Percentiles rank a stretch among this genome's conserved stretches.
These are phyloP conservation scores for Angomonas ambiguus DNA, from an alignment of 208 protist genomes.

Conservation along the genomic window DNA sequence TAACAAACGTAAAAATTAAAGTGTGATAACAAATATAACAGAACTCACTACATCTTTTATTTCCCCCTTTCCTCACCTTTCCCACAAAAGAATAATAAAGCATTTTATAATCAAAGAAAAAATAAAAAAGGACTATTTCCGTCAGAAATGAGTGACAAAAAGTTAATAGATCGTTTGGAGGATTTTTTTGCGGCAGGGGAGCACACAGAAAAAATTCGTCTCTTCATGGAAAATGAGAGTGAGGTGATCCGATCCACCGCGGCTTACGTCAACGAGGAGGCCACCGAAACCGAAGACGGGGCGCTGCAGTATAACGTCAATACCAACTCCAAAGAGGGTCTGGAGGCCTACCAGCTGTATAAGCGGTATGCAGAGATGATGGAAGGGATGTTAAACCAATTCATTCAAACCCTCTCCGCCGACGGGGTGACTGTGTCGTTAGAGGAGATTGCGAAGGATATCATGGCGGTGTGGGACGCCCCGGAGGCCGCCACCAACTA, in stretches of 20 bases:
- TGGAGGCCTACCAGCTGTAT: conserved; percentile 56
- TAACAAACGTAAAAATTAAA: too few relatives aligned
- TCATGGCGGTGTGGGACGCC: conserved; percentile 43
- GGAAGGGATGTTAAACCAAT: conserved; percentile 44
- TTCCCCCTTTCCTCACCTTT: conserved; percentile 1
- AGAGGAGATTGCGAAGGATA: conserved; percentile 32
- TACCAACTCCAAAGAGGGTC: conserved; percentile 38
- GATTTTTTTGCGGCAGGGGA: conserved; percentile 55
- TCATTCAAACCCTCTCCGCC: conserved; percentile 24
- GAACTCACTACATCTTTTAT: conserved; percentile 1
- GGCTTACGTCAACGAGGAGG: neutral
- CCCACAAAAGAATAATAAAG: neutral
- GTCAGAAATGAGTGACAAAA: neutral
- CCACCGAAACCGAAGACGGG: neutral
- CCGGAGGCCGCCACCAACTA: conserved; percentile 30
- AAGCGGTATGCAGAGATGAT: conserved; percentile 49
- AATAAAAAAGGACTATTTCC: neutral
- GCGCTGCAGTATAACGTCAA: conserved; percentile 6
- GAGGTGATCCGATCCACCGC: conserved; percentile 25
- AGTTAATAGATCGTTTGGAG: conserved; percentile 48
- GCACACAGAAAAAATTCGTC: conserved; percentile 56
- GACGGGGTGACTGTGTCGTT: conserved; percentile 11
- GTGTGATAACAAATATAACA: too few relatives aligned
- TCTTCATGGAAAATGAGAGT: conserved; percentile 54
- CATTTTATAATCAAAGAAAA: neutral